Evolutionary conservation across 2,329 filamentous ascomycete genomes (phyloP).

Genomic region (Remersonia thermophila): DNA sequence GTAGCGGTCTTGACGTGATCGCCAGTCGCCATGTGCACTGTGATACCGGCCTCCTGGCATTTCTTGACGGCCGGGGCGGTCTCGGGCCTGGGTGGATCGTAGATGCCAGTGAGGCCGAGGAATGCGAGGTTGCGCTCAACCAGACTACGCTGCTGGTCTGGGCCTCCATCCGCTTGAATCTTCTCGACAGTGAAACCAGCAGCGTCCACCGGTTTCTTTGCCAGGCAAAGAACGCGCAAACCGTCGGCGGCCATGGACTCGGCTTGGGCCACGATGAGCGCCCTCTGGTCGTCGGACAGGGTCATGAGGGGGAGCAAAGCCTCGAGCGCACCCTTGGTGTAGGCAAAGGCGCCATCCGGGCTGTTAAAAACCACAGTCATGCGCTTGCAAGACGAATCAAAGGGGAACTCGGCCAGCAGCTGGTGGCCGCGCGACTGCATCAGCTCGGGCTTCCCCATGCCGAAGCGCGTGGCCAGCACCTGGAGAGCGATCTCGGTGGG

Average conservation of each 20-base stretch:
- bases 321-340: conserved; percentile 48
- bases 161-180: conserved; percentile 20
- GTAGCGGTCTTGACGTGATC: conserved; percentile 57
- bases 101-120: conserved; percentile 59
- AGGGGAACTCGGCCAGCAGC: conserved; percentile 54
- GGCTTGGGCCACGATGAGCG: conserved; percentile 34
- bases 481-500: conserved; percentile 65
- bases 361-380: conserved; percentile 57
- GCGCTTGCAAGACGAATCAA: conserved; percentile 61
- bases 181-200: conserved; percentile 5
- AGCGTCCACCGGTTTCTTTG: conserved; percentile 32
- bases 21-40: conserved; percentile 58
- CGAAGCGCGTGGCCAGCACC: conserved; percentile 59
- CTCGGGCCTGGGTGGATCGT: conserved; percentile 59
- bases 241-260: conserved; percentile 49
- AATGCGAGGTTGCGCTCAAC: conserved; percentile 49
- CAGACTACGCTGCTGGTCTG: conserved; percentile 36
- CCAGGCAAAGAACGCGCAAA: conserved; percentile 57
- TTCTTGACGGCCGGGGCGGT: conserved; percentile 47
- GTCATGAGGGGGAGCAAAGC: conserved; percentile 41
- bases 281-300: conserved; percentile 34
- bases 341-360: conserved; percentile 30
- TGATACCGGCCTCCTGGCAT: conserved; percentile 49
- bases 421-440: conserved; percentile 26
- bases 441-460: conserved; percentile 33